Base-by-base conservation (phyloP, 2,329 filamentous ascomycete species). In the Chalaropsis ovoidea region DNA sequence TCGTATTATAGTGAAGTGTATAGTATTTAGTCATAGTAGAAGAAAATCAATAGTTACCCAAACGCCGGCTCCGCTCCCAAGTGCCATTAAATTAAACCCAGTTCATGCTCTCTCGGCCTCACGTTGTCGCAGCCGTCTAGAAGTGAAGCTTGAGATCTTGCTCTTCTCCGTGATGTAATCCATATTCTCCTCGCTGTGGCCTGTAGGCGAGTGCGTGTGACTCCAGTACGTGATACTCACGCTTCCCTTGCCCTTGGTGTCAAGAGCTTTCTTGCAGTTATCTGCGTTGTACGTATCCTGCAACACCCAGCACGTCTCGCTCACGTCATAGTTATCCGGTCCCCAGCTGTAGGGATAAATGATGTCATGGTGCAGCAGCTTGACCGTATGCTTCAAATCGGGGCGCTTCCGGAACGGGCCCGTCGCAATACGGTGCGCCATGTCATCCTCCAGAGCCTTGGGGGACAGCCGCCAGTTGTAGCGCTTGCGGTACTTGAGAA, bases 191-290 rank as follows among this genome's bases (percentile, higher is more conserved):
- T 63, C 52, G 45, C 52, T 65, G 43, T 67, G 66, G 15, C 66
- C 66, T 4, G 63, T 63, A 10, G 63, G 66, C 8, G 66, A 67
- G 42, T 71, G 70, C 4, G 70, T 71, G 45, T 72, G 70, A 56
- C 71, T 72, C 71, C 71, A 72, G 56, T 72, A 72, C 7, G 70
- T 72, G 17, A 72, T 69, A 4, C 68, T 66, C 11, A 72, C 69
- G 35, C 71, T 72, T 11, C 68, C 68, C 35, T 69, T 70, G 27
- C 67, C 56, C 13, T 69, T 42, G 7, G 69, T 67, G 10, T 68
- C 52, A 19, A 72, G 64, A 13, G 35, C 63, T 43, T 67, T 47
- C 54, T 72, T 71, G 62, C 71, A 72, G 39, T 52, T 35, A 4
- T 62, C 61, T 0, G 69, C 68, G 47, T 71, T 62, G 52, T 69